These are phyloP conservation scores for Rutstroemia sp. DNA, from an alignment of 2,329 filamentous ascomycete genomes.

Conservation along the genomic window DNA sequence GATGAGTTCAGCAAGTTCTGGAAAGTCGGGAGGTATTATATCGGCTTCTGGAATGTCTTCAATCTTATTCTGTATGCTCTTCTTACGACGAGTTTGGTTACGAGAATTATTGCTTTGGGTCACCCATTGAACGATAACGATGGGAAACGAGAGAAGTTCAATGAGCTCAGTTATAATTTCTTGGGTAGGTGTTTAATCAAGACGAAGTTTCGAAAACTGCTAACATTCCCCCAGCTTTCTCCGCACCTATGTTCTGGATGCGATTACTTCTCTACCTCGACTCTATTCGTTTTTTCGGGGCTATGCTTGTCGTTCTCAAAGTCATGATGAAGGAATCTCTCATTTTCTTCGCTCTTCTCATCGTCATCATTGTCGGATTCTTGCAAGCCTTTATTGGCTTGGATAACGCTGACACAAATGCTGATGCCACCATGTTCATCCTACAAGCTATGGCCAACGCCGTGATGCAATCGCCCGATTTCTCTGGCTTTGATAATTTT, in stretches of 20 bases:
- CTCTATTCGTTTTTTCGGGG: slow-evolving; percentile 89
- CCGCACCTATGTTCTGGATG: slow-evolving; percentile 95
- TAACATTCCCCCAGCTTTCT: slow-evolving; percentile 53
- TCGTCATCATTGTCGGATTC: slow-evolving; percentile 79
- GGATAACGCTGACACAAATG: slow-evolving; percentile 70
- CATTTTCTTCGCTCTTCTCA: slow-evolving; percentile 90
- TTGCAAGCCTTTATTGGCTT: slow-evolving; percentile 91
- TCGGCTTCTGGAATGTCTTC: slow-evolving; percentile 97
- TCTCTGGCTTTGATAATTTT: slow-evolving; percentile 81
- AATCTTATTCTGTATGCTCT: slow-evolving; percentile 77
- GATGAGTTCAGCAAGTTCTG: slow-evolving; percentile 86
- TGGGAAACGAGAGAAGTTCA: slow-evolving; percentile 54
- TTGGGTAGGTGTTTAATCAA: slow-evolving; percentile 35
- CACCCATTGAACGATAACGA: slow-evolving; percentile 41
- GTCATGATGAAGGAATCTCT: slow-evolving; percentile 91
- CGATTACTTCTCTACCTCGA: slow-evolving; percentile 89
- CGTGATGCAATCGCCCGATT: slow-evolving; percentile 87
- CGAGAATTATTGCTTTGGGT: slow-evolving; percentile 70
- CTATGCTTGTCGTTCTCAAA: slow-evolving; percentile 95
- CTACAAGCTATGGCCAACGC: slow-evolving; percentile 79
- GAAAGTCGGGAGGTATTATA: slow-evolving; percentile 86
- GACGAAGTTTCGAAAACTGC: background rate
- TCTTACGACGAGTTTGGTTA: slow-evolving; percentile 67
- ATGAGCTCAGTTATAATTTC: slow-evolving; percentile 85
- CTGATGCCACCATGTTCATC: slow-evolving; percentile 64